Base-by-base conservation (phyloP, 768 basidiomycete genomes). In the Suillus variegatus region DNA sequence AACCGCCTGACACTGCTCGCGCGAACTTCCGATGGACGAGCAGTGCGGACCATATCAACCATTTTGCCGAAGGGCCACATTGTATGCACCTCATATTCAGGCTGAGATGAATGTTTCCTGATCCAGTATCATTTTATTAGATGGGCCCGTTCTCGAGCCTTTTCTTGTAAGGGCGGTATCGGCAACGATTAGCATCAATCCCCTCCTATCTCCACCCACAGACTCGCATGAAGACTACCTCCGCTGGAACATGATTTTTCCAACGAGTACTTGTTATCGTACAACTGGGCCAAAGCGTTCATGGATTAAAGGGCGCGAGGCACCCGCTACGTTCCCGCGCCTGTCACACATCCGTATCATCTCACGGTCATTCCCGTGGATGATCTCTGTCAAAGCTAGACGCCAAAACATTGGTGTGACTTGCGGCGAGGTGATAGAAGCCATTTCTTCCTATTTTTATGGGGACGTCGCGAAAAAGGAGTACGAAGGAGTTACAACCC, bases 171-270 rank as follows among this genome's bases (percentile, higher is more conserved):
- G 79, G 60, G 76, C 85, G 32, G 82, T 91, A 12, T 69, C 77
- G 0, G 86, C 85, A 1, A 66, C 68, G 7, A 67, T 88, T 6
- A 74, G 76, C 55, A 64, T 93, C 41, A 92, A 93, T 71, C 90
- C 91, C 0, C 80, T 92, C 32, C 78, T 92, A 18, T 70, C 76
- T 0, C 86, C 88, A 22, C 78, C 75, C 66, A 75, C 82, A 0
- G 80, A 81, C 10, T 73, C 74, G 5, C 69, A 77, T 6, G 81
- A 84, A 1, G 82, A 83, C 6, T 84, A 85, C 71, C 77, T 93
- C 52, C 85, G 83, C 56, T 92, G 91, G 90, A 89, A 90, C 76
- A 89, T 93, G 87, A 81, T 90, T 49, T 91, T 87, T 73, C 78
- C 80, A 7, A 83, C 89, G 7, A 84, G 81, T 47, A 81, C 85